Evolutionary conservation across 495 filamentous ascomycete genomes (phyloP).

Genomic region (Penicillium silybi): DNA sequence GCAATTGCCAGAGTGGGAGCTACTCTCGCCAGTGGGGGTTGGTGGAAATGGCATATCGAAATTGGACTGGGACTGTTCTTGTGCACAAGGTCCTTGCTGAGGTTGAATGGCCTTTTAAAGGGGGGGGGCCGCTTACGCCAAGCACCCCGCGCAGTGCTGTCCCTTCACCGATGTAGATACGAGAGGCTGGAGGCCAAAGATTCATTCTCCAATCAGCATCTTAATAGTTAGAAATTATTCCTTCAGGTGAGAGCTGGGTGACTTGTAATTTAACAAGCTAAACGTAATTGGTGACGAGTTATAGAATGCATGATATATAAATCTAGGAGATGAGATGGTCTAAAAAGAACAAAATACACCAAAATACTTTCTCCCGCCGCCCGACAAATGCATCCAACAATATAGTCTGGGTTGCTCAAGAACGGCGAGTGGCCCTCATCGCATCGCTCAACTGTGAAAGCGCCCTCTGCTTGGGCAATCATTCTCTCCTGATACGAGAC

Average conservation of each 20-base stretch:
- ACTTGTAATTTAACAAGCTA: no score
- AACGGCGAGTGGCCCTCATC: conserved; percentile 31
- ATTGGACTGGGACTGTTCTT: neutral
- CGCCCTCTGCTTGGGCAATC: conserved; percentile 23
- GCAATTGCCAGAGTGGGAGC: conserved; percentile 7
- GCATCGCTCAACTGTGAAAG: conserved; percentile 24
- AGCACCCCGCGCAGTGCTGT: no score
- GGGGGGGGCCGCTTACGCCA: no score
- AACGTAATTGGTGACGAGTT: neutral
- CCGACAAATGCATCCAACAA: conserved; percentile 23
- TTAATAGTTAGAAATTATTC: no score
- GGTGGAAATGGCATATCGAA: conserved; percentile 1
- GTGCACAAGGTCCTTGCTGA: neutral
- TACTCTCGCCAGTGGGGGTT: conserved; percentile 2
- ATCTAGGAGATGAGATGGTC: neutral
- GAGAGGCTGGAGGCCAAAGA: no score
- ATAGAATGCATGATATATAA: neutral
- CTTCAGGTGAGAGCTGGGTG: no score
- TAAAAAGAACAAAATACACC: neutral
- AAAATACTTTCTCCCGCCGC: conserved; percentile 16
- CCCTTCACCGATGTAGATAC: no score
- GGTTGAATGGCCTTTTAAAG: neutral
- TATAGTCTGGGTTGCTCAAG: conserved; percentile 23
- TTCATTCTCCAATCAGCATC: no score
- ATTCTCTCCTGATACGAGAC: conserved; percentile 19